Evolutionary conservation across 352 stramenopile genomes (phyloP), one percentile per base, ranked within the genome.

Genomic region (Aphanomyces euteiches): DNA sequence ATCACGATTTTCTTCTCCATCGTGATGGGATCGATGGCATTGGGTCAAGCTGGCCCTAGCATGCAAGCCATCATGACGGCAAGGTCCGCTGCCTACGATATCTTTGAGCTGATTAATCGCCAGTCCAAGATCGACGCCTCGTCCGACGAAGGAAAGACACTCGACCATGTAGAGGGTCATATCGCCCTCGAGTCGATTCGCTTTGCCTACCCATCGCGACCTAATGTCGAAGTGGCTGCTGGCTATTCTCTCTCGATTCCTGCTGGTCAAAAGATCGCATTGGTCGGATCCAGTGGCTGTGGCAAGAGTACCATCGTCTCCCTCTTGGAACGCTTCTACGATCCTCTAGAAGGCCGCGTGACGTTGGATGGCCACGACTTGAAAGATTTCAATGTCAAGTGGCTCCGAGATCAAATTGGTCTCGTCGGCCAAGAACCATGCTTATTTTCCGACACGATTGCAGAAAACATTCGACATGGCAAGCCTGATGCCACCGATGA

Each of bases 111-210:
- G 1, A 88, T 95, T 54, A 77, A 92, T 8, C 73, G 75, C 15
- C 50, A 73, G 53, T 87, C 86, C 7, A 66, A 76, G 17, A 91
- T 93, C 56, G 54, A 81, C 63, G 53, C 65, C 7, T 53, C 45
- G 45, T 53, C 45, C 50, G 75, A 85, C 7, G 19, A 61, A 39
- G 78, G 77, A 56, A 82, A 78, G 48, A 78, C 57, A 34, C 64
- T 78, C 7, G 61, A 72, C 56, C 37, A 73, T 43, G 77, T 93
- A 4, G 72, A 65, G 63, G 77, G 87, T 15, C 63, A 73, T 7
- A 90, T 90, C 70, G 59, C 81, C 37, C 82, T 99, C 71, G 83
- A 89, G 12, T 85, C 92, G 63, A 93, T 99, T 4, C 77, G 76
- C 0, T 90, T 90, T 54, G 58, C 36, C 47, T 89, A 89, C 64